These are phyloP conservation scores for Mycena chlorophos DNA, from an alignment of 768 basidiomycete genomes.

Conservation along the genomic window DNA sequence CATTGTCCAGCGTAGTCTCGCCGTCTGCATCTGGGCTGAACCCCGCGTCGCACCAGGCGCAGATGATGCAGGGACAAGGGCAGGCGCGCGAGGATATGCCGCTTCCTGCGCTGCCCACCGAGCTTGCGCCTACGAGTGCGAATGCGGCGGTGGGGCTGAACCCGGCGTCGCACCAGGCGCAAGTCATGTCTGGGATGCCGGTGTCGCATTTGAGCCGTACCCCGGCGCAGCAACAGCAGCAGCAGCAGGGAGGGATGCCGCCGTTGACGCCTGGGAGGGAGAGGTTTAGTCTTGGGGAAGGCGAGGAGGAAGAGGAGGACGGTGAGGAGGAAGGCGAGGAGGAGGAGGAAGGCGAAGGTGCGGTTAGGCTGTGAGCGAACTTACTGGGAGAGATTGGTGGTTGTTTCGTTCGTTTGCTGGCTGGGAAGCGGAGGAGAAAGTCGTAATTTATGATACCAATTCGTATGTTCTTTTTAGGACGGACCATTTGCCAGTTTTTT, in stretches of 20 bases:
- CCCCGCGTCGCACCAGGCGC: slow-evolving; percentile 14
- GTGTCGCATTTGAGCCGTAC: slow-evolving; percentile 6
- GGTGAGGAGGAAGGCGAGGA: neutral
- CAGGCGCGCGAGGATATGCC: neutral
- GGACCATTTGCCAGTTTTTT: too few species aligned
- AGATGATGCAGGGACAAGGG: slow-evolving; percentile 10
- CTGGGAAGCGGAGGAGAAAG: too few species aligned
- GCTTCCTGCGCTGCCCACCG: neutral
- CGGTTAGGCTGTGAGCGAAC: too few species aligned
- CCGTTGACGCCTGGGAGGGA: neutral
- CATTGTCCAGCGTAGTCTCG: too few species aligned
- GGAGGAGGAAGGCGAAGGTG: too few species aligned
- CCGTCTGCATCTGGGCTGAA: too few species aligned
- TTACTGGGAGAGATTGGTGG: too few species aligned
- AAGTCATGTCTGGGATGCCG: slow-evolving; percentile 13
- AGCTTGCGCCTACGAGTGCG: neutral
- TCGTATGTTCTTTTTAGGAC: too few species aligned
- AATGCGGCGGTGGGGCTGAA: slow-evolving; percentile 1
- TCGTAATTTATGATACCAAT: too few species aligned
- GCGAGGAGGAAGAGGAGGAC: slow-evolving; percentile 13
- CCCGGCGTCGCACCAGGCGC: slow-evolving; percentile 13
- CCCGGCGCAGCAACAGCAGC: neutral
- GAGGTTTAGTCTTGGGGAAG: slow-evolving; percentile 13
- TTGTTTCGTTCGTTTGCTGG: too few species aligned
- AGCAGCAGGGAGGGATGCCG: neutral